phyloP scores from a whole-genome alignment of 2,329 filamentous ascomycete species.

The Pseudogymnoascus sp. region DNA sequence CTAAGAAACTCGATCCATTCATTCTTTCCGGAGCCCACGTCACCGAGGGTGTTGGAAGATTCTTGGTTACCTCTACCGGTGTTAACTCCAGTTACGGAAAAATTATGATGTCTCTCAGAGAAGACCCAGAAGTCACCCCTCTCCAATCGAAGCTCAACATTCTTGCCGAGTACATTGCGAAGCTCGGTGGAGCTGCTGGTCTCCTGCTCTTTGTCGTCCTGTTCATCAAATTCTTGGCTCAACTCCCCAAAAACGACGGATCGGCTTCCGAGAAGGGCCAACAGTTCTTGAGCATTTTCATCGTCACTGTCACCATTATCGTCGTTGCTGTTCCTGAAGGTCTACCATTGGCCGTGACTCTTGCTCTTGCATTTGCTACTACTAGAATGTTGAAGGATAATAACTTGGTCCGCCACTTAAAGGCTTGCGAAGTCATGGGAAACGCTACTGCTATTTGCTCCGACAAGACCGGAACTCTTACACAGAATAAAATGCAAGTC shows the following conservation, averaged over 20 bases:
- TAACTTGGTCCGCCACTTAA: constrained; percentile 59
- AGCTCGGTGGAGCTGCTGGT: constrained; percentile 62
- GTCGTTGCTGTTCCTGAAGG: constrained; percentile 64
- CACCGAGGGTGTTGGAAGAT: constrained; percentile 65
- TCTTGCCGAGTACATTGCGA: constrained; percentile 73
- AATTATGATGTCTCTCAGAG: constrained; percentile 68
- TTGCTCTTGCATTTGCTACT: constrained; percentile 59
- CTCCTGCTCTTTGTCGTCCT: constrained; percentile 69
- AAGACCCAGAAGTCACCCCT: constrained; percentile 69
- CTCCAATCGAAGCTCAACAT: constrained; percentile 70
- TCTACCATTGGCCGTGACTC: constrained; percentile 57
- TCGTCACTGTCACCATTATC: constrained; percentile 57
- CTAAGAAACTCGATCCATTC: constrained; percentile 67
- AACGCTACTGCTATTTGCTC: constrained; percentile 71
- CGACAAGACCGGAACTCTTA: constrained; percentile 69
- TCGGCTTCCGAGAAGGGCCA: constrained; percentile 50
- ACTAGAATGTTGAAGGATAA: constrained; percentile 62
- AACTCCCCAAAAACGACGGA: constrained; percentile 42
- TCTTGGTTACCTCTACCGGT: constrained; percentile 66
- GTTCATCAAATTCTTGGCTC: constrained; percentile 67
- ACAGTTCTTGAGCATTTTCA: constrained; percentile 53
- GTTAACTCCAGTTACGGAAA: constrained; percentile 68
- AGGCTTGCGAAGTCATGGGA: constrained; percentile 64
- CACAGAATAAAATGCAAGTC: constrained; percentile 68
- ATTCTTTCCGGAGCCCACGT: constrained; percentile 74